phyloP scores from a whole-genome alignment of 2,329 filamentous ascomycete species.

The Fusarium papillatum region DNA sequence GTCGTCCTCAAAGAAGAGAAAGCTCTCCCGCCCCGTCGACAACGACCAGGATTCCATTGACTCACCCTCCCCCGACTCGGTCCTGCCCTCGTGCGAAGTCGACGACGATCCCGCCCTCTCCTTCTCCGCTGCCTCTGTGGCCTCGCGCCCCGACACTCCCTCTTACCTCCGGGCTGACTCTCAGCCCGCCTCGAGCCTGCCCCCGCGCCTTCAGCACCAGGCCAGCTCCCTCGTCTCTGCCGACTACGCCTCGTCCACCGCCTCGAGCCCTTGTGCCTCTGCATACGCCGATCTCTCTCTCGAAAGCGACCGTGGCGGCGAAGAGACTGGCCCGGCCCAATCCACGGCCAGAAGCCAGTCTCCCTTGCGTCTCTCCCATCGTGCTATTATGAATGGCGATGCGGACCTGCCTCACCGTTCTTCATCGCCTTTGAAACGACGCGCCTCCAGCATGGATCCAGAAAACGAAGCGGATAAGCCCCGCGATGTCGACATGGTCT shows the following conservation, averaged over 20 bases:
- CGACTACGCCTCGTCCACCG: slow-evolving; percentile 68
- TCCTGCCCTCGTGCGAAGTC: slow-evolving; percentile 67
- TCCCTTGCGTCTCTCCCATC: slow-evolving; percentile 64
- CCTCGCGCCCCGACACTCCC: slow-evolving; percentile 54
- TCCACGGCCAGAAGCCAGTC: slow-evolving; percentile 62
- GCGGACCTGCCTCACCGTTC: slow-evolving; percentile 70
- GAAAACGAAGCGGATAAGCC: slow-evolving; percentile 56
- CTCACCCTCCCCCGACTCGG: slow-evolving; percentile 59
- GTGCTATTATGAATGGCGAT: slow-evolving; percentile 72
- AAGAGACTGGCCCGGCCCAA: slow-evolving; percentile 58
- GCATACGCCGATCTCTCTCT: slow-evolving; percentile 70
- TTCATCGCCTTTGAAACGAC: slow-evolving; percentile 75
- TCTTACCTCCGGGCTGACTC: slow-evolving; percentile 58
- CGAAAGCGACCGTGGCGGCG: slow-evolving; percentile 66
- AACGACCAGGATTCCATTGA: slow-evolving; percentile 56
- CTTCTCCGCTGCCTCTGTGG: slow-evolving; percentile 60
- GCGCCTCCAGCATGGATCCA: slow-evolving; percentile 73
- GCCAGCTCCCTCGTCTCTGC: slow-evolving; percentile 56
- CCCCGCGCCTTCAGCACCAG: slow-evolving; percentile 64
- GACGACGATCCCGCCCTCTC: slow-evolving; percentile 64
- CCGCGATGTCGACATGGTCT: slow-evolving; percentile 62
- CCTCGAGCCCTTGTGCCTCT: slow-evolving; percentile 68
- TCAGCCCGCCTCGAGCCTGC: slow-evolving; percentile 63
- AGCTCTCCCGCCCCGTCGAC: slow-evolving; percentile 66
- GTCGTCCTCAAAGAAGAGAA: slow-evolving; percentile 82